Evolutionary conservation across 2,329 filamentous ascomycete species (phyloP).

Genomic region (Penicillium expansum): DNA sequence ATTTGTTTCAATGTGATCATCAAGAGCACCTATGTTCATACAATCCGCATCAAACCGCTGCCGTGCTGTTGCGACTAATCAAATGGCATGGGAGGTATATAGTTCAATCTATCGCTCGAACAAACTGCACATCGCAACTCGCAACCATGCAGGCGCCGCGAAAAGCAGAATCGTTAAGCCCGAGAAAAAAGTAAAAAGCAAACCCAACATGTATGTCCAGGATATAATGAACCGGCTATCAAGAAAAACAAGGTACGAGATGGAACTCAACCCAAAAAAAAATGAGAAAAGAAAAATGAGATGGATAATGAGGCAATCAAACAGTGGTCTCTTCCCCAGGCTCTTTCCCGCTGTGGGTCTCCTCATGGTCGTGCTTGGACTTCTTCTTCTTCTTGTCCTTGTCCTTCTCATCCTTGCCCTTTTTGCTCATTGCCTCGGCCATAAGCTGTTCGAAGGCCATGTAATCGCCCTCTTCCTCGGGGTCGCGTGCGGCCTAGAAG

Average conservation of each 20-base stretch:
- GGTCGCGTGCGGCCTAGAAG: slow-evolving; percentile 73
- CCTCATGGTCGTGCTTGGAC: slow-evolving; percentile 34
- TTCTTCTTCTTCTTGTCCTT: slow-evolving; percentile 66
- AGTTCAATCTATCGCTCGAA: slow-evolving; percentile 22
- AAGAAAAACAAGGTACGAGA: neutral
- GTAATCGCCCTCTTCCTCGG: slow-evolving; percentile 97
- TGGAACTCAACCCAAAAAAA: neutral
- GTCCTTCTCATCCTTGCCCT: slow-evolving; percentile 75
- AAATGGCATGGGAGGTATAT: slow-evolving; percentile 10
- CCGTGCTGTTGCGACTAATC: neutral
- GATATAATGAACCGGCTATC: slow-evolving; percentile 7
- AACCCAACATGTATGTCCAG: slow-evolving; percentile 18
- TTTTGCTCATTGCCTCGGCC: slow-evolving; percentile 92
- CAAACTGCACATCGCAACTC: slow-evolving; percentile 1
- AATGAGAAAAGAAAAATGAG: neutral
- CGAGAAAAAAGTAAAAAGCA: neutral
- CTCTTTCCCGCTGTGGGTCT: slow-evolving; percentile 11
- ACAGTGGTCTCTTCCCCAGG: slow-evolving; percentile 13
- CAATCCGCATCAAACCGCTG: neutral
- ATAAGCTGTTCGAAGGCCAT: slow-evolving; percentile 99
- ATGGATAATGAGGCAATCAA: slow-evolving; percentile 8
- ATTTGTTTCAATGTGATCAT: neutral
- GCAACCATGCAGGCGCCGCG: slow-evolving; percentile 1
- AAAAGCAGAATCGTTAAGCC: neutral
- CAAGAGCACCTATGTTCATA: slow-evolving; percentile 3